Conservation (phyloP, 2,329 filamentous ascomycete species). For the Monosporascus sp. region DNA sequence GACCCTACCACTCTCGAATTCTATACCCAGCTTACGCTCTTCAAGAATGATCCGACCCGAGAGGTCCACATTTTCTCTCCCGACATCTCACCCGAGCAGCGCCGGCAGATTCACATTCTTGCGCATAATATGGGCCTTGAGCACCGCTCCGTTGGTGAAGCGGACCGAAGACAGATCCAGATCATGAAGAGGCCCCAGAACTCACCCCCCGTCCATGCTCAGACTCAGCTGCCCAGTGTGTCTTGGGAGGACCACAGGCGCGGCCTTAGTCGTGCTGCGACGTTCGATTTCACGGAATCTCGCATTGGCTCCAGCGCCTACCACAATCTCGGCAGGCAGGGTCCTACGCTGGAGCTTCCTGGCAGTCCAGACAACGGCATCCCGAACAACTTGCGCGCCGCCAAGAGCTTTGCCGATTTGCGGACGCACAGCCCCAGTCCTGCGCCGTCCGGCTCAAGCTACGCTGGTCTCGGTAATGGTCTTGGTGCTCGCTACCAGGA, state of each 20-base stretch:
- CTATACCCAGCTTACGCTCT: constrained; percentile 85
- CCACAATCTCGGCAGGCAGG: constrained; percentile 72
- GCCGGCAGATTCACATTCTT: constrained; percentile 86
- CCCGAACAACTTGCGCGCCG: constrained; percentile 78
- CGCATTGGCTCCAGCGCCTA: constrained; percentile 62
- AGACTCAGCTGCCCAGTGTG: constrained; percentile 53
- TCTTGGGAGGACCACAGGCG: constrained; percentile 74
- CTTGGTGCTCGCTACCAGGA: constrained; percentile 34
- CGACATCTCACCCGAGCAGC: constrained; percentile 74
- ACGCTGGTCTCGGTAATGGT: constrained; percentile 46
- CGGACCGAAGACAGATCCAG: constrained; percentile 83
- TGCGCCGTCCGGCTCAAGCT: constrained; percentile 83
- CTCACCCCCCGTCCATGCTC: constrained; percentile 48
- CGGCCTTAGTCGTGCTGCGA: constrained; percentile 87
- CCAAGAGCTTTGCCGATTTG: constrained; percentile 94
- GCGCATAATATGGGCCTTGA: constrained; percentile 92
- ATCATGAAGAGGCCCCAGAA: constrained; percentile 67
- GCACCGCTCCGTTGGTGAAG: constrained; percentile 83
- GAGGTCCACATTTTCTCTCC: constrained; percentile 82
- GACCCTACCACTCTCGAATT: constrained; percentile 81
- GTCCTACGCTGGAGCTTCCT: constrained; percentile 81
- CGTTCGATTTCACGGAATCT: constrained; percentile 87
- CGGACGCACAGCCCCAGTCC: constrained; percentile 94
- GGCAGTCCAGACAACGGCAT: constrained; percentile 65
- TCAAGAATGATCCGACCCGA: constrained; percentile 72